These are phyloP conservation scores for Castanea sativa DNA, from an alignment of 306 rosid species.

Conservation along the genomic window DNA sequence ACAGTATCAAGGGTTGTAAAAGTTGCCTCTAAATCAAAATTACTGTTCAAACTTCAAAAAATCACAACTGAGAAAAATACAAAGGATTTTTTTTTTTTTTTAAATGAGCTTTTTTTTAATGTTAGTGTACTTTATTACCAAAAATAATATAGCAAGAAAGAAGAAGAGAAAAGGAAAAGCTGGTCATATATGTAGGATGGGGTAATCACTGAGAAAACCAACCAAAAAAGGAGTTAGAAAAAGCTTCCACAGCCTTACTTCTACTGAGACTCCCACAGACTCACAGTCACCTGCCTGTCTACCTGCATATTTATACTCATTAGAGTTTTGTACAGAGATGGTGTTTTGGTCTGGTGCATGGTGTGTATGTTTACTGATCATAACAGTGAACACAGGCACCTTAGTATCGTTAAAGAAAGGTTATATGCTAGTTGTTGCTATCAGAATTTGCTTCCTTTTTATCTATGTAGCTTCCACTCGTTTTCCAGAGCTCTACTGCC, in stretches of 20 bases:
- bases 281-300: constrained; percentile 41
- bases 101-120: no score
- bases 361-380: not conserved
- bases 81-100: not conserved
- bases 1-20: not conserved
- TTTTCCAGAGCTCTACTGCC: constrained; percentile 37
- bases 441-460: not conserved
- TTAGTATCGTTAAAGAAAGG: not conserved
- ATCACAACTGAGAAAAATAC: not conserved
- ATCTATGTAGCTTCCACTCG: constrained; percentile 21
- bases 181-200: constrained; percentile 22
- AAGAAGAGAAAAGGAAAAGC: constrained; percentile 42
- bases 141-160: constrained; percentile 40
- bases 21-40: not conserved
- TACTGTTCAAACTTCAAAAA: not conserved
- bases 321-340: constrained; percentile 25
- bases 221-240: constrained; percentile 18
- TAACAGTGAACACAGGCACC: not conserved
- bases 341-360: constrained; percentile 8
- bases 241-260: constrained; percentile 31
- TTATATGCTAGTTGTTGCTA: not conserved
- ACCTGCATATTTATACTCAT: constrained; percentile 42
- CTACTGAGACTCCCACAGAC: constrained; percentile 26
- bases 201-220: constrained; percentile 9
- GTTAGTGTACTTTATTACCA: not conserved